phyloP scores from a whole-genome alignment of 768 basidiomycete species.

The Boletales sp. region DNA sequence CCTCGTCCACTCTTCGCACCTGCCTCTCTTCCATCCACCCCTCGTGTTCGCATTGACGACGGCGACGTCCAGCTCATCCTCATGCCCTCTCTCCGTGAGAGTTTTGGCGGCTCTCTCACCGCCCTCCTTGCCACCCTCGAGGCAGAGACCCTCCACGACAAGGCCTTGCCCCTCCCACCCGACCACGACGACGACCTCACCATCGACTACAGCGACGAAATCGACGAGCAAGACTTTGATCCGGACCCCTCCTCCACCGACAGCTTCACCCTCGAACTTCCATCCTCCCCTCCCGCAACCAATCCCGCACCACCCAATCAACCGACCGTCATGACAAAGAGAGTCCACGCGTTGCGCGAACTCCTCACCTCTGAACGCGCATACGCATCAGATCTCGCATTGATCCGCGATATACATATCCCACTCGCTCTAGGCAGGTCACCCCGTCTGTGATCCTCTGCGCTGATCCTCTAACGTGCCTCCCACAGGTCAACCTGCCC shows the following conservation, averaged over 20 bases:
- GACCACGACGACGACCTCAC: conserved; percentile 21
- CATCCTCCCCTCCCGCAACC: conserved; percentile 3
- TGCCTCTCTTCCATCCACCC: no score
- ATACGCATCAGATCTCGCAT: conserved; percentile 78
- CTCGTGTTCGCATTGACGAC: conserved; percentile 5
- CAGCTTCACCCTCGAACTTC: conserved; percentile 20
- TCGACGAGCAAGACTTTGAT: conserved; percentile 29
- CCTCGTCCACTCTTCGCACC: conserved; percentile 7
- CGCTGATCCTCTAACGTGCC: conserved; percentile 9
- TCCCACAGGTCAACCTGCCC: conserved; percentile 37
- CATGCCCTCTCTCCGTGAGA: conserved; percentile 31
- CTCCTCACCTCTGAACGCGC: conserved; percentile 76
- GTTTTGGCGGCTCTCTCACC: conserved; percentile 31
- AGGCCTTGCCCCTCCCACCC: conserved; percentile 29
- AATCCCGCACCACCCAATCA: conserved; percentile 26
- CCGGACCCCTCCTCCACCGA: conserved; percentile 23
- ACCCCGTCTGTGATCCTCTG: conserved; percentile 1
- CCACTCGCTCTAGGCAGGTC: conserved; percentile 70
- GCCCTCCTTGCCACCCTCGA: conserved; percentile 29
- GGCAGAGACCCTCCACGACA: conserved; percentile 28
- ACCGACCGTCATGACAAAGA: conserved; percentile 51
- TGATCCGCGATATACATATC: conserved; percentile 75
- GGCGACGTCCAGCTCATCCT: conserved; percentile 14
- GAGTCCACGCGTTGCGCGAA: conserved; percentile 75
- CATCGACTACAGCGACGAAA: conserved; percentile 19